Base-by-base conservation (phyloP, 257 asterid species). In the Eustoma russellianum region DNA sequence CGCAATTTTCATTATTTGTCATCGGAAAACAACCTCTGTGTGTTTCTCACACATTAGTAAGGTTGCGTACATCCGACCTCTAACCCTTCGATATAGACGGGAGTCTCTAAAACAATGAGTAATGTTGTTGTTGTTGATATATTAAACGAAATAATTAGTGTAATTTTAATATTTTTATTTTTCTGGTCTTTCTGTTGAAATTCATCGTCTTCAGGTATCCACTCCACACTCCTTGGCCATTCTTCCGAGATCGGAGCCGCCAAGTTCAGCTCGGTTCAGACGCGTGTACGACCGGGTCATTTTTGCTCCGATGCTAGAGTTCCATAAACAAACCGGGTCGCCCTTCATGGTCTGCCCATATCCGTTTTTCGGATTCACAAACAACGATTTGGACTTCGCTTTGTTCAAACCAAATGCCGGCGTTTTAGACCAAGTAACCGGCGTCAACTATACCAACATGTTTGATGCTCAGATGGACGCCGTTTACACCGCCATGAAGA, bases 291-390 rank as follows among this genome's bases (percentile, higher is more conserved):
- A 77, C 34, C 46, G 55, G 52, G 75, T 35, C 35, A 46, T 63
- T 13, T 59, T 72, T 54, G 61, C 58, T 17, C 81, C 73, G 5
- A 65, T 74, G 66, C 49, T 77, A 48, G 70, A 78, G 18, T 74
- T 78, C 30, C 85, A 77, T 65, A 68, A 67, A 0, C 63, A 52
- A 30, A 74, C 77, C 2, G 64, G 62, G 14, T 48, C 78, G 1
- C 82, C 79, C 0, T 77, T 80, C 74, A 67, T 74, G 81, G 67
- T 80, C 13, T 66, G 74, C 62, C 80, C 68, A 13, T 80, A 66
- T 66, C 88, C 74, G 12, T 77, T 70, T 50, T 74, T 80, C 34
- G 82, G 71, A 18, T 64, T 57, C 62, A 33, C 41, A 0, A 46
- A 50, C 1, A 45, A 56, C 5, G 68, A 68, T 14, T 33, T 60